Evolutionary conservation across 1,284 basidiomycete species (phyloP).

Genomic region (Austropuccinia psidii): DNA sequence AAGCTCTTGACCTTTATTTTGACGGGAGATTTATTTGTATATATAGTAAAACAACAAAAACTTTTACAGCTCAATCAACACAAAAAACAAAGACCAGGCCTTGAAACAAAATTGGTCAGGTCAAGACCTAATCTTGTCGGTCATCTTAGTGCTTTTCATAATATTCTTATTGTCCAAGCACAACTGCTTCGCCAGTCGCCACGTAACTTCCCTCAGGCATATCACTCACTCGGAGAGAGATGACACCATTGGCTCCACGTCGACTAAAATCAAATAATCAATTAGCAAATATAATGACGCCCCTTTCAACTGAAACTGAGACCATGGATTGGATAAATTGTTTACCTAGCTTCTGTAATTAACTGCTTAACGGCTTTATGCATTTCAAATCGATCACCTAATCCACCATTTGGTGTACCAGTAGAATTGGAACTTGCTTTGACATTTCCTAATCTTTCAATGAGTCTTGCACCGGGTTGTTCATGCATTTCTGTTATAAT

Average conservation of each 20-base stretch:
- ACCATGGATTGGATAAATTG: background rate
- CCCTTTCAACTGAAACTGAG: background rate
- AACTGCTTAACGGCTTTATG: conserved; percentile 28
- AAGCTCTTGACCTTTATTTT: too few species aligned
- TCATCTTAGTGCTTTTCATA: too few species aligned
- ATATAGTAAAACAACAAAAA: too few species aligned
- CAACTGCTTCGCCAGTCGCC: conserved; percentile 19
- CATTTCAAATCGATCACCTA: background rate
- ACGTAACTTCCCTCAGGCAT: conserved; percentile 1
- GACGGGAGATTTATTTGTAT: too few species aligned
- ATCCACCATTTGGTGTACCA: background rate
- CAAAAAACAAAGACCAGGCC: too few species aligned
- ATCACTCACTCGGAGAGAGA: conserved; percentile 13
- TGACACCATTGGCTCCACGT: conserved; percentile 20
- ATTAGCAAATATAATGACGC: background rate
- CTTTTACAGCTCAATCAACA: too few species aligned
- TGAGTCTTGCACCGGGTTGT: conserved; percentile 3
- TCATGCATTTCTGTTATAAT: conserved; percentile 19
- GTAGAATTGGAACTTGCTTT: conserved; percentile 8
- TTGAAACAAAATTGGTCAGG: too few species aligned
- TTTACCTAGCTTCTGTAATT: conserved; percentile 19
- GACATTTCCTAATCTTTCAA: conserved; percentile 2
- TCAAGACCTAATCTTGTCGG: too few species aligned
- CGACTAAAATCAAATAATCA: background rate
- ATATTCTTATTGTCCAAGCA: background rate